Base-by-base conservation (phyloP, 2,329 filamentous ascomycete genomes). In the Pseudogymnoascus sp. region DNA sequence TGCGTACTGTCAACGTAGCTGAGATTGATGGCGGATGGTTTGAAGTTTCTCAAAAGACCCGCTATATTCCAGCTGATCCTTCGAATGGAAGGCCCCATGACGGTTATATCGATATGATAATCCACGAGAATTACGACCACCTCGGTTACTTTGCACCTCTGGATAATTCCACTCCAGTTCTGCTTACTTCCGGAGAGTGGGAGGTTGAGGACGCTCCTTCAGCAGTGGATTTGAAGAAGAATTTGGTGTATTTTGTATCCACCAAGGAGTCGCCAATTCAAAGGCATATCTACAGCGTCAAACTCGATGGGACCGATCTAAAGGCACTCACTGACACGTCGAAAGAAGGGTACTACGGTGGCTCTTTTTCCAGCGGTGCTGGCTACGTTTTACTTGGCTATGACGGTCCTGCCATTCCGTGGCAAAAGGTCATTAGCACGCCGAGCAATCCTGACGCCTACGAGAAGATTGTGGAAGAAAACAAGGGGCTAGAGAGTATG, bases 11-110 rank as follows among this genome's bases (percentile, higher is more conserved):
- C 57, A 85, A 99, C 72, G 85, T 97, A 57, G 83, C 85, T 65
- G 81, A 87, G 62, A 79, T 97, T n/a, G 94, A 99, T 72, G 92
- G 92, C 20, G 95, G 94, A 35, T 99, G 94, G 94, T 93, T 97
- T 68, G 94, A 99, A 75, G 90, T 96, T 41, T 90, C 91, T 1
- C 88, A 96, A 68, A 84, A 87, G 41, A 96, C 92, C 3, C 85
- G 79, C 12, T 97, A 88, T 70, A 87, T 99, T 62, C 94, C 94
- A 1, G 89, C 91, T 3, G 90, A 97, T 71, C 82, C 88, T 20
- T 73, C 76, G 9, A 90, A 89, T 64, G 90, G 89, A 12, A 86
- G 92, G 20, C 79, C 83, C 1, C 75, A 93, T 4, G 91, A 97
- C 73, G 94, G 94, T 20, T 99, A 99, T 70, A 86, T 99, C 64